Base-by-base conservation (phyloP, 2,329 filamentous ascomycete genomes). In the Xylaria polymorpha region DNA sequence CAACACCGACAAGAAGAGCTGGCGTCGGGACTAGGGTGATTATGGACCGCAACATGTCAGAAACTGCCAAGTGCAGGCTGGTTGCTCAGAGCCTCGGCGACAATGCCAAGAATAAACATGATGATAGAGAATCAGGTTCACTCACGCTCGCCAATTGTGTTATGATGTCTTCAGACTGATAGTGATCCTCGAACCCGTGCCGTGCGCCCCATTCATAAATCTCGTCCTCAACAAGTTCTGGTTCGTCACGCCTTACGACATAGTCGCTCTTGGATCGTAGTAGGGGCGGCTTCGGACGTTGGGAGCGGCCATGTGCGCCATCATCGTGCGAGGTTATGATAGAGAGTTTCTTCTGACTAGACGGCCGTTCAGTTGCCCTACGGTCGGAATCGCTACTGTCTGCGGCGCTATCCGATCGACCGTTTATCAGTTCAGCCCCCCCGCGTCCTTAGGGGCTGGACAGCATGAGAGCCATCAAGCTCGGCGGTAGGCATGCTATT, bases 111-210 rank as follows among this genome's bases (percentile, higher is more conserved):
- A 22, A 32, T 20, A 37, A 18, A 37, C 39, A 41, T 37, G 14
- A 57, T 43, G n/a, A 44, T 12, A 43, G 53, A 15, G 35, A 55
- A 32, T 15, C 4, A 50, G 55, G 22, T 63, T 59, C 73, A 86
- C 90, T 83, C 83, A 94, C 92, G 78, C 91, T 94, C 61, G 92
- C 93, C 72, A 97, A 85, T 73, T 94, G 88, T 66, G 92, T 92
- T 75, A 97, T 92, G 76, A 97, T 94, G 77, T 97, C 94, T 74
- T 94, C 92, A 5, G 92, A 97, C 77, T 94, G 92, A 79, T 97
- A 94, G 80, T 97, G 94, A 74, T 94, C 92, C 78, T 97, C 94
- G 84, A 96, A 98, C 57, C 94, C 94, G 82, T 98, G 94, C 58
- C 94, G 88, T 79, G 86, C 86, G 8, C 87, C 87, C 85, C 85